These are phyloP conservation scores for Rhododendron molle DNA, from an alignment of 148 eudicot species.

Conservation along the genomic window DNA sequence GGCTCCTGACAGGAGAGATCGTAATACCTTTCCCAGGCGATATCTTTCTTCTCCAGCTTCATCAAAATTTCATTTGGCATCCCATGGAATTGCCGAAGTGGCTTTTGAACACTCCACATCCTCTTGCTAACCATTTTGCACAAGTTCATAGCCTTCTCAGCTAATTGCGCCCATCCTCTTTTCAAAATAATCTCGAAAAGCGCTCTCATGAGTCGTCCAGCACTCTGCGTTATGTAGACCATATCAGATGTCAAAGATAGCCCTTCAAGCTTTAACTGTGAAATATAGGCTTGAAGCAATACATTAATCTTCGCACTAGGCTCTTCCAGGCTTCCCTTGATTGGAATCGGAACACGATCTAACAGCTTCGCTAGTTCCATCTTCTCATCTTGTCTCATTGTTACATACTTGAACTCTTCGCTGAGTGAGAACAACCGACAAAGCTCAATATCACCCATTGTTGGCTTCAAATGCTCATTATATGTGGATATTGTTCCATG, in stretches of 20 bases:
- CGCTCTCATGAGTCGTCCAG: conserved; percentile 80
- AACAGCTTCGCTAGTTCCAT: conserved; percentile 84
- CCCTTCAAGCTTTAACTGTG: conserved; percentile 85
- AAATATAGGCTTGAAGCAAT: conserved; percentile 81
- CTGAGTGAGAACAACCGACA: conserved; percentile 91
- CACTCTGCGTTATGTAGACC: conserved; percentile 91
- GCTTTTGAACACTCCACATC: conserved; percentile 91
- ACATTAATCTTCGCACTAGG: conserved; percentile 95
- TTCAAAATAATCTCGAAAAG: conserved; percentile 79
- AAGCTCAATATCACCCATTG: conserved; percentile 93
- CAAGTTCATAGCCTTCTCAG: conserved; percentile 76
- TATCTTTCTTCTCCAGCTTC: conserved; percentile 86
- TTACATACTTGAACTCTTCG: conserved; percentile 85
- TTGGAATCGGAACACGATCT: conserved; percentile 84
- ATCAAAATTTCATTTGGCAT: conserved; percentile 53
- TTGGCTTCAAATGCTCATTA: conserved; percentile 88
- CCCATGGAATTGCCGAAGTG: conserved; percentile 80
- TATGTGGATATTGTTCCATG: conserved; percentile 83
- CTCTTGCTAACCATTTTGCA: conserved; percentile 87
- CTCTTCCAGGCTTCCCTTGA: conserved; percentile 85
- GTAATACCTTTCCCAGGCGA: conserved; percentile 90
- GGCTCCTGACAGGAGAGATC: conserved; percentile 81
- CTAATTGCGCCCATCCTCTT: conserved; percentile 87
- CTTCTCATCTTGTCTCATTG: conserved; percentile 88
- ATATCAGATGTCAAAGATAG: conserved; percentile 81